Conservation (phyloP, 176 grass and related monocot genomes). For the Lolium multiflorum region DNA sequence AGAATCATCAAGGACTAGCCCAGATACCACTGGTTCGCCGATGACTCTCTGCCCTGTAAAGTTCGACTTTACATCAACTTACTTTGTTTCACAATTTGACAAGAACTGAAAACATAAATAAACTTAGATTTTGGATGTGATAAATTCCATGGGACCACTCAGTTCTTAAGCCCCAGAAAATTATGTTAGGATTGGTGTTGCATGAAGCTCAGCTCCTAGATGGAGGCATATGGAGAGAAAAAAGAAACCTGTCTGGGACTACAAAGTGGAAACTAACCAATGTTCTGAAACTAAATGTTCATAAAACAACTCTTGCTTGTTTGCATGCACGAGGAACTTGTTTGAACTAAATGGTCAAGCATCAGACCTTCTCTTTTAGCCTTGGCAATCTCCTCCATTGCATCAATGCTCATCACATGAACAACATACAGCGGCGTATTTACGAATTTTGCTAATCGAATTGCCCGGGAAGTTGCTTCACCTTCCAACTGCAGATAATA, state of each 20-base stretch:
- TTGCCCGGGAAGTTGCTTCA: conserved; percentile 92
- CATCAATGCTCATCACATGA: conserved; percentile 98
- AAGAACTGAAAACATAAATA: conserved; percentile 15
- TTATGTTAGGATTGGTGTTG: not conserved
- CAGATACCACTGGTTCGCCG: conserved; percentile 95
- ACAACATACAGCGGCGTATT: conserved; percentile 94
- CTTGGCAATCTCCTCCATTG: conserved; percentile 95
- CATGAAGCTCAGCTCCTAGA: not conserved
- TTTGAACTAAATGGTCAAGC: conserved; percentile 27
- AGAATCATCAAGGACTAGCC: conserved; percentile 91
- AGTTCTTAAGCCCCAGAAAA: not conserved
- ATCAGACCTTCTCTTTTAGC: conserved; percentile 84
- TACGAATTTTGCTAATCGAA: conserved; percentile 78
- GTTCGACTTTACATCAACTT: conserved; percentile 41
- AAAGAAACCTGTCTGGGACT: not conserved
- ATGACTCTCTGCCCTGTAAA: conserved; percentile 87
- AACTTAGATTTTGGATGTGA: conserved; percentile 20
- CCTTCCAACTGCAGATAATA: conserved; percentile 77
- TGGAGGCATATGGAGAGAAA: not conserved
- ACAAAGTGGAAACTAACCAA: conserved; percentile 19
- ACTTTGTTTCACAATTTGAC: not conserved
- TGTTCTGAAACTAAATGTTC: conserved; percentile 11
- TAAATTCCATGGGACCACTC: not conserved
- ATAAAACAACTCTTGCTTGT: conserved; percentile 1
- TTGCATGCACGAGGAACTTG: not conserved